Evolutionary conservation across 2,329 filamentous ascomycete species (phyloP).

Genomic region (Venturia pyrina): DNA sequence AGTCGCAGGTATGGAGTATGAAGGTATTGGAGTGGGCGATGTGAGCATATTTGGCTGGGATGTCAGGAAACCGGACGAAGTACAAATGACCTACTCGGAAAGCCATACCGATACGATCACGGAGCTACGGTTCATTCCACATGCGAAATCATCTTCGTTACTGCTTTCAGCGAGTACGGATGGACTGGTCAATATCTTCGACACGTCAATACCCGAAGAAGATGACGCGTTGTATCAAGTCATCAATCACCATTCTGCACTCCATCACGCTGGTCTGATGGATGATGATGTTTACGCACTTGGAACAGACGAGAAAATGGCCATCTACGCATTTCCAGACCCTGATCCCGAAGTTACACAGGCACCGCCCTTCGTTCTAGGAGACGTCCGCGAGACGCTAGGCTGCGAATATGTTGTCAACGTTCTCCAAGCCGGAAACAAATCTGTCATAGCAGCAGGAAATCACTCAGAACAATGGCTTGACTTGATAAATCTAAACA

Average conservation of each 20-base stretch:
- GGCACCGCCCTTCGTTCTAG: conserved; percentile 42
- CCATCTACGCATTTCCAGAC: conserved; percentile 60
- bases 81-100: conserved; percentile 32
- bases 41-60: conserved; percentile 33
- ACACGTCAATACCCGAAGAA: conserved; percentile 56
- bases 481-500: conserved; percentile 21
- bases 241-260: conserved; percentile 65
- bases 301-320: conserved; percentile 69
- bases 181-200: conserved; percentile 67
- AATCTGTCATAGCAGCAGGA: conserved; percentile 55
- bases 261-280: conserved; percentile 67
- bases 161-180: conserved; percentile 72
- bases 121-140: conserved; percentile 31
- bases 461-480: conserved; percentile 36
- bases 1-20: conserved; percentile 63
- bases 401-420: conserved; percentile 66
- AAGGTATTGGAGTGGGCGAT: conserved; percentile 37
- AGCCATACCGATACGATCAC: conserved; percentile 51
- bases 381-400: conserved; percentile 57
- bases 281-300: conserved; percentile 58
- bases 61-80: conserved; percentile 27
- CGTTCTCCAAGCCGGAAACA: conserved; percentile 50
- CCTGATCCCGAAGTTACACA: conserved; percentile 48
- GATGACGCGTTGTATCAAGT: conserved; percentile 70
- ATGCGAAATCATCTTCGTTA: conserved; percentile 23